Percentiles rank a stretch among this genome's conserved stretches.
Evolutionary conservation across 768 basidiomycete genomes (phyloP).

Genomic region (Bullera alba): DNA sequence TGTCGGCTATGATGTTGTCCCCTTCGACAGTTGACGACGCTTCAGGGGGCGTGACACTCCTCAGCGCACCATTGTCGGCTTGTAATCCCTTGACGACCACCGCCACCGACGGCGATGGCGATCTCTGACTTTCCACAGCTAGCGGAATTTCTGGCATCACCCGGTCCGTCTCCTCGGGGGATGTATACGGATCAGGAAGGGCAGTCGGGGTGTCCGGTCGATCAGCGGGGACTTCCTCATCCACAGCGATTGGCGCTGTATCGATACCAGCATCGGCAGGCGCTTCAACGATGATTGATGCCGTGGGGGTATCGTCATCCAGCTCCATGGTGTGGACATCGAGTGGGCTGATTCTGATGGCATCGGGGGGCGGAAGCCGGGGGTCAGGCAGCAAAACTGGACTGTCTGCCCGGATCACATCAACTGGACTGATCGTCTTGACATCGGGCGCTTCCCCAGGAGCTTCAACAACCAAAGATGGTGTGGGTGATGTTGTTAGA

Average conservation of each 20-base stretch:
- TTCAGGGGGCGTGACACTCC: too few species aligned
- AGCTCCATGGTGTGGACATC: neutral
- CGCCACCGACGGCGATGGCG: neutral
- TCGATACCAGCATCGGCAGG: too few species aligned
- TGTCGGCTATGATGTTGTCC: too few species aligned
- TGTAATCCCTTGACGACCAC: too few species aligned
- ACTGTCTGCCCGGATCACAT: neutral
- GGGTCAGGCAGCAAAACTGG: constrained; percentile 11
- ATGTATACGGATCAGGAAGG: neutral
- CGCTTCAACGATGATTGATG: constrained; percentile 19
- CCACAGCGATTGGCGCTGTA: too few species aligned
- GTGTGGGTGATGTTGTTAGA: neutral
- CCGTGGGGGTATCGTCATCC: neutral
- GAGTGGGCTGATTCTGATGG: neutral
- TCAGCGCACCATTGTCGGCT: too few species aligned
- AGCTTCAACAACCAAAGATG: constrained; percentile 9
- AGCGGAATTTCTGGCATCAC: neutral
- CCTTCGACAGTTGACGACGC: too few species aligned
- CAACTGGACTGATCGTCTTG: neutral
- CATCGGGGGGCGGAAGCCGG: constrained; percentile 4
- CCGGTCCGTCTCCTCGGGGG: neutral
- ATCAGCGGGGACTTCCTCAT: too few species aligned
- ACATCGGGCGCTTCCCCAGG: neutral
- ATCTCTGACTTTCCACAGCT: neutral
- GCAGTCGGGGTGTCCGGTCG: neutral